Evolutionary conservation across 2,329 filamentous ascomycete genomes (phyloP), one percentile per base, ranked within the genome.

Genomic region (Aspergillus intermedius): DNA sequence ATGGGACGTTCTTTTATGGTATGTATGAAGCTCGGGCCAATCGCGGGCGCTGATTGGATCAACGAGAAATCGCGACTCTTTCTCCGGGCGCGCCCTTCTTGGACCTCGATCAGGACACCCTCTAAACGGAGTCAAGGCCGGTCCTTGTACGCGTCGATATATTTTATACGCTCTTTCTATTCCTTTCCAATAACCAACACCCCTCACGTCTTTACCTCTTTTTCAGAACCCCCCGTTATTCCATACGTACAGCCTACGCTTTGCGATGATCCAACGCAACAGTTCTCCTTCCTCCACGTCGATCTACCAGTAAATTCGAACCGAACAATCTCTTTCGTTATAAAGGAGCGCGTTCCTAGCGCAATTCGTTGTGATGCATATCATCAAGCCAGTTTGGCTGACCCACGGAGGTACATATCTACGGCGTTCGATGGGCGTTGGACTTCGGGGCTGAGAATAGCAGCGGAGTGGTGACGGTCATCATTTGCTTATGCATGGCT

Each of bases 331-430:
- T 28, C 44, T 10, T 30, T 30, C 28, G 32, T 40, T 47, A 50
- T 19, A 44, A 42, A 47, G 22, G 28, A 43, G 34, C 34, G 34
- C 5, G 5, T 35, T 5, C 19, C 12, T 50, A 46, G 21, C 35
- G 47, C 41, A 21, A 45, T 44, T 47, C 44, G 42, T 51, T 54
- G 60, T 59, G 57, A 91, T 91, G 87, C 85, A 83, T 76, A 82
- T 96, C 73, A 88, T 94, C 71, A 95, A 94, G 81, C 91, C 91
- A 60, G 83, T 87, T 67, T 97, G 91, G 91, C 83, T 97, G 63
- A 91, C 87, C 68, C 91, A 96, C 75, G 90, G 88, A 73, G 91
- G 86, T 87, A 74, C 55, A 53, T 44, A 47, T 28, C 22, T 19
- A 28, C 8, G 17, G 28, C 47, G 45, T 51, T 23, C 32, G 32